Base-by-base conservation (phyloP, 208 protist species). In the Tetramitus jugosus region DNA sequence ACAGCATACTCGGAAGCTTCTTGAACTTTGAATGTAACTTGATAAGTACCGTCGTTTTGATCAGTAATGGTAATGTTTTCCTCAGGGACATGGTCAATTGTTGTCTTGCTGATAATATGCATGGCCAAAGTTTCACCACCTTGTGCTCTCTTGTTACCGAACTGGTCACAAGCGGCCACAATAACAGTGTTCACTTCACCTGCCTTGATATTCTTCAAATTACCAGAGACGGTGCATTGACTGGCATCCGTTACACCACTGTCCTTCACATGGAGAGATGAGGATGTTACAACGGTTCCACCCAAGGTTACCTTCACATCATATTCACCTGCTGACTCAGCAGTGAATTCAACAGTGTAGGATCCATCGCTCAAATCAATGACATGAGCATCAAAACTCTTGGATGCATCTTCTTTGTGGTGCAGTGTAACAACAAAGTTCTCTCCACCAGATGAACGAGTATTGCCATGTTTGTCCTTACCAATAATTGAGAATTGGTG, bases 371-470 rank as follows among this genome's bases (percentile, higher is more conserved):
- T 49, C 0, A 13, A n/a, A 53, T 74, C 67, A 46, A 13, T 53
- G 6, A 74, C 42, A 39, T 33, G 3, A 6, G 42, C 67, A 53
- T 74, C 42, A 13, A 23, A 20, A 43, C 3, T 31, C 17, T 26
- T 31, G 1, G 53, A 3, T 53, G 31, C 23, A 3, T 43, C 0
- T 10, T 17, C 13, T 52, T 52, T 35, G 49, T 45, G 20, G 7
- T 39, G 7, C 10, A 74, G 29, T 8, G 23, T 33, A 52, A 53
- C 67, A 23, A 6, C 14, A 42, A 74, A 74, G 17, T 74, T 74
- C 37, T 74, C 67, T 53, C 67, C 67, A 53, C 67, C 67, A 33
- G 67, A 74, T n/a, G 39, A 49, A 39, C 67, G 17, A 74, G 29
- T 26, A 37, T 74, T 74, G 14, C 67, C 67, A 43, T 74, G 67